phyloP scores from a whole-genome alignment of 768 basidiomycete species.

The Lactarius akahatsu region DNA sequence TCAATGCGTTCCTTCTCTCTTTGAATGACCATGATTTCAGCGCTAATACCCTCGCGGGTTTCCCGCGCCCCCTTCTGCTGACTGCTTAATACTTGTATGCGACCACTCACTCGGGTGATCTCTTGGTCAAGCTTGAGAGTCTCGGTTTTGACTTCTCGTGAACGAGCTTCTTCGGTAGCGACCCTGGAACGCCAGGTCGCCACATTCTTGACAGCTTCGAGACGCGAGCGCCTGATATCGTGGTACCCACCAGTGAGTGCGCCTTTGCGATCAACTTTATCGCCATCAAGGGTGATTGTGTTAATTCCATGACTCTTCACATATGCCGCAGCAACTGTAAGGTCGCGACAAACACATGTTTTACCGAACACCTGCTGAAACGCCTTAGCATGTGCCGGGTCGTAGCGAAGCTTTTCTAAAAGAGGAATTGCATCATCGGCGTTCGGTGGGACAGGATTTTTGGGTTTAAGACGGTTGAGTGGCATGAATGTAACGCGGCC shows the following conservation, averaged over 20 bases:
- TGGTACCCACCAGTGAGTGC: constrained; percentile 95
- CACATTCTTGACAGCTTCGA: constrained; percentile 81
- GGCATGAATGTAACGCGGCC: constrained; percentile 99
- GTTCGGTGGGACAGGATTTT: constrained; percentile 60
- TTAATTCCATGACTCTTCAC: constrained; percentile 94
- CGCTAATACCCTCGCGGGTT: constrained; percentile 61
- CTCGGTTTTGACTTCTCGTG: constrained; percentile 70
- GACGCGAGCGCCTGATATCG: constrained; percentile 84
- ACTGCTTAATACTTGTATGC: constrained; percentile 65
- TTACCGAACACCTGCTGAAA: constrained; percentile 98
- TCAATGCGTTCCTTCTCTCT: constrained; percentile 70
- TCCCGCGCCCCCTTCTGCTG: constrained; percentile 72
- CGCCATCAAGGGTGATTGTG: constrained; percentile 96
- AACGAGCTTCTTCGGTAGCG: constrained; percentile 60
- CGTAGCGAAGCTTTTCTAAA: constrained; percentile 78
- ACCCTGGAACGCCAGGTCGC: constrained; percentile 72
- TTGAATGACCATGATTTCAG: constrained; percentile 57
- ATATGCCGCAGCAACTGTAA: constrained; percentile 90
- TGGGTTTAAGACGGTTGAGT: constrained; percentile 88
- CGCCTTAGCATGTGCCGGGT: constrained; percentile 68
- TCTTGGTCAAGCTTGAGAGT: constrained; percentile 80
- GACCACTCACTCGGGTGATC: constrained; percentile 72
- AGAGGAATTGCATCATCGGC: constrained; percentile 79
- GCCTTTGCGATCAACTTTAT: constrained; percentile 96
- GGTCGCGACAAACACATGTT: constrained; percentile 92